Evolutionary conservation across 108 stramenopile genomes (phyloP), one percentile per base, ranked within the genome.

Genomic region (Nitzschia sp.): DNA sequence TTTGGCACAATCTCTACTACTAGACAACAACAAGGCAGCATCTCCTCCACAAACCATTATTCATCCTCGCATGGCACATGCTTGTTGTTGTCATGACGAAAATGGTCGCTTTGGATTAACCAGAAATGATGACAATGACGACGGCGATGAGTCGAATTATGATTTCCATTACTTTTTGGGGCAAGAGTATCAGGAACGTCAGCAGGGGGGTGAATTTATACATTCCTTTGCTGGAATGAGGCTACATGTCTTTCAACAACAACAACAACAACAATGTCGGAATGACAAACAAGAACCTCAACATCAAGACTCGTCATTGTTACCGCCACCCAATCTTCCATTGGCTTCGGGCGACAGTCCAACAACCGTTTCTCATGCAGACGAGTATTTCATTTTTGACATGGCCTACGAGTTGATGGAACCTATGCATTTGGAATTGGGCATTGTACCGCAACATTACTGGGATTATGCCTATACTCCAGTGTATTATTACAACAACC

Each of bases 381-480:
- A 42, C 38, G 38, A 42, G 13, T 19, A 17, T 23, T 51, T 51
- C 4, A 19, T 23, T 5, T 21, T 51, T 17, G 49, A 51, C 21
- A 23, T 19, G 19, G 53, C 66, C 0, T 83, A 83, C 53, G 46
- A 83, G 30, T 49, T 84, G 24, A 4, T 75, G 25, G 80, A 84
- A 59, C 76, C 70, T 1, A 30, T 81, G 26, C 68, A 66, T 48
- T 32, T 63, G 0, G 74, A 81, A 54, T 75, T 84, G 18, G 83
- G 83, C 9, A 61, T 62, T 3, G 36, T 31, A 0, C 75, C 76
- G 3, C 61, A 68, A 0, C 83, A 84, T 54, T 68, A 60, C 25
- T 29, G 51, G 49, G 83, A 84, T 56, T 84, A 68, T 75, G 79
- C 79, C 0, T 84, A 81, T 51, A 78, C 42, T 13, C 80, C 83